A percentile compares a stretch with the other conserved stretches of the same genome.
These are phyloP conservation scores for Botryotinia globosa DNA, from an alignment of 2,329 filamentous ascomycete genomes.

Conservation along the genomic window DNA sequence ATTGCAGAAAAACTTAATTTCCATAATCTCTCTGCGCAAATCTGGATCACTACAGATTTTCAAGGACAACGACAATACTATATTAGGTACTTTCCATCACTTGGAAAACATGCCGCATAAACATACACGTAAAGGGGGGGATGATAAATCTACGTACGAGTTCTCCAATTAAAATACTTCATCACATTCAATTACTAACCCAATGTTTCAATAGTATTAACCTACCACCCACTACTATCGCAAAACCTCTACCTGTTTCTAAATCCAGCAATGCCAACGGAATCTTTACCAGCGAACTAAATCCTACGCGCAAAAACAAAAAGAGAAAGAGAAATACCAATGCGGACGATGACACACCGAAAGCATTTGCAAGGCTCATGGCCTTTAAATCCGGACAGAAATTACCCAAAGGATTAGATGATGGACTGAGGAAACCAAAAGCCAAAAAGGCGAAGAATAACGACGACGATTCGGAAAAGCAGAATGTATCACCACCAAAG, in stretches of 20 bases:
- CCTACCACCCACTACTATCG: conserved; percentile 59
- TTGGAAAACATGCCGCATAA: conserved; percentile 72
- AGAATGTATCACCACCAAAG: conserved; percentile 24
- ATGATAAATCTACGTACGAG: conserved; percentile 53
- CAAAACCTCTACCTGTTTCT: conserved; percentile 56
- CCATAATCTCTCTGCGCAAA: background rate
- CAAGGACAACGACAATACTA: background rate
- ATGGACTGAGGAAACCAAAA: conserved; percentile 51
- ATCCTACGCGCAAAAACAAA: conserved; percentile 34
- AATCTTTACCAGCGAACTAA: conserved; percentile 39
- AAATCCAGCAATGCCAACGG: conserved; percentile 44
- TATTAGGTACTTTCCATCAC: background rate
- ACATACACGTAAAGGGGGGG: conserved; percentile 66
- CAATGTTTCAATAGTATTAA: conserved; percentile 33
- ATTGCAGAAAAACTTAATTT: conserved; percentile 9
- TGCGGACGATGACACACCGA: conserved; percentile 68
- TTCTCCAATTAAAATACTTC: background rate
- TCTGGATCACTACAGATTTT: background rate
- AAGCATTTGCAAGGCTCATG: conserved; percentile 85
- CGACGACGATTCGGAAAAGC: conserved; percentile 23
- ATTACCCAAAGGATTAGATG: conserved; percentile 64
- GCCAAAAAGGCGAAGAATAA: conserved; percentile 36
- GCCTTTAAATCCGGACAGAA: conserved; percentile 63
- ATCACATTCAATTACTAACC: conserved; percentile 27
- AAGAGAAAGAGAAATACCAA: conserved; percentile 51